phyloP scores from a whole-genome alignment of 768 basidiomycete species.

The Lentinula detonsa region DNA sequence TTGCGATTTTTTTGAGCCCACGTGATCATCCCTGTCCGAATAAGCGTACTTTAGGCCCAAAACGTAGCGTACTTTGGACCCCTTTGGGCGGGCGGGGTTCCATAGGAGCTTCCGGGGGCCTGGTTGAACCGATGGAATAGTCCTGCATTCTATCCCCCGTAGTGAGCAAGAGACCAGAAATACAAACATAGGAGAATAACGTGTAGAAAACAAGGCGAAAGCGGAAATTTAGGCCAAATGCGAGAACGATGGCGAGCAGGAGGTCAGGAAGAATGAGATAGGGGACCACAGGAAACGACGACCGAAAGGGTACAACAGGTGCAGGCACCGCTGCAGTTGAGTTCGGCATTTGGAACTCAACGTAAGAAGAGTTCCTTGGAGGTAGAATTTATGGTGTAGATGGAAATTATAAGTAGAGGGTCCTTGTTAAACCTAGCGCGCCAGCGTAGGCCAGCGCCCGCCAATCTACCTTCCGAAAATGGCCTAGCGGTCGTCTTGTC shows the following conservation, averaged over 20 bases:
- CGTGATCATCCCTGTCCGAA: no score
- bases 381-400: no score
- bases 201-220: neutral
- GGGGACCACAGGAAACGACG: neutral
- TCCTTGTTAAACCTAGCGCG: no score
- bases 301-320: neutral
- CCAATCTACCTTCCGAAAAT: no score
- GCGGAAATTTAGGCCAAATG: neutral
- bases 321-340: neutral
- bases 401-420: no score
- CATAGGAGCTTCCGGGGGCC: no score
- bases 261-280: neutral
- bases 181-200: neutral
- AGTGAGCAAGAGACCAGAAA: neutral
- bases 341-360: neutral
- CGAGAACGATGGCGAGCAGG: neutral
- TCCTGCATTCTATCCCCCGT: slow-evolving; percentile 13
- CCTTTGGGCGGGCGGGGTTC: no score
- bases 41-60: no score
- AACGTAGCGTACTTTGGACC: no score
- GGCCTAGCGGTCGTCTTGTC: no score
- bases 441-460: no score
- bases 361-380: neutral
- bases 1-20: no score
- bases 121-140: slow-evolving; percentile 11